A percentile compares a stretch with the other conserved stretches of the same genome.
Conservation (phyloP, 2,329 filamentous ascomycete species). For the Calonectria ilicicola region DNA sequence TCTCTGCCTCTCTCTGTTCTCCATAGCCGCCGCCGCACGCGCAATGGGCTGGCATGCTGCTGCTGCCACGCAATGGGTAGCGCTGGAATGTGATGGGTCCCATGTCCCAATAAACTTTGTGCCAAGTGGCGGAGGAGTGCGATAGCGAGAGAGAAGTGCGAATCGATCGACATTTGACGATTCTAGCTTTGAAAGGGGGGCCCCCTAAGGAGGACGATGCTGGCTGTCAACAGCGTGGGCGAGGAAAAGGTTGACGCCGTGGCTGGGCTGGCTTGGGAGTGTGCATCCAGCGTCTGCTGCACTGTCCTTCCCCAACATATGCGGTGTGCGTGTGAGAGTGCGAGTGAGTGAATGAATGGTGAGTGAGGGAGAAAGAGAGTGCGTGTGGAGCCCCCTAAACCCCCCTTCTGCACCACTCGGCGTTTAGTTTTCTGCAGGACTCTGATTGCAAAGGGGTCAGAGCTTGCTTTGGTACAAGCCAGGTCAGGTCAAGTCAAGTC, state of each 20-base stretch:
- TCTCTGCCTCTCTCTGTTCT: too few species aligned
- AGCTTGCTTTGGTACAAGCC: background rate
- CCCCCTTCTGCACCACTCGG: background rate
- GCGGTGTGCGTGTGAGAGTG: background rate
- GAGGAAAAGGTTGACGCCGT: conserved; percentile 2
- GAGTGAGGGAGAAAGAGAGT: background rate
- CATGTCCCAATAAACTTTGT: background rate
- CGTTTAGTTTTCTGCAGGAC: background rate
- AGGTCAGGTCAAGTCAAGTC: too few species aligned
- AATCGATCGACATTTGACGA: conserved; percentile 3
- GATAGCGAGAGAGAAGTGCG: background rate
- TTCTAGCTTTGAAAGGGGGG: background rate
- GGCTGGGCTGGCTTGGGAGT: background rate
- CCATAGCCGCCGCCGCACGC: too few species aligned
- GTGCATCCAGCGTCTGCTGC: background rate
- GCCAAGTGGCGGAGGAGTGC: background rate
- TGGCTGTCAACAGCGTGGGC: background rate
- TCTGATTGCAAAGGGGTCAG: background rate
- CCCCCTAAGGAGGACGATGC: background rate
- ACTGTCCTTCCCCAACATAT: background rate
- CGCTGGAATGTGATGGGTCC: background rate
- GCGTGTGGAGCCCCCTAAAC: background rate
- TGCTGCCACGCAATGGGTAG: background rate
- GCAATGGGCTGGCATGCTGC: background rate
- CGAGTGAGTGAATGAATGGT: background rate